Evolutionary conservation across 495 filamentous ascomycete genomes (phyloP), one percentile per base, ranked within the genome.

Genomic region (Chlorociboria aeruginascens): DNA sequence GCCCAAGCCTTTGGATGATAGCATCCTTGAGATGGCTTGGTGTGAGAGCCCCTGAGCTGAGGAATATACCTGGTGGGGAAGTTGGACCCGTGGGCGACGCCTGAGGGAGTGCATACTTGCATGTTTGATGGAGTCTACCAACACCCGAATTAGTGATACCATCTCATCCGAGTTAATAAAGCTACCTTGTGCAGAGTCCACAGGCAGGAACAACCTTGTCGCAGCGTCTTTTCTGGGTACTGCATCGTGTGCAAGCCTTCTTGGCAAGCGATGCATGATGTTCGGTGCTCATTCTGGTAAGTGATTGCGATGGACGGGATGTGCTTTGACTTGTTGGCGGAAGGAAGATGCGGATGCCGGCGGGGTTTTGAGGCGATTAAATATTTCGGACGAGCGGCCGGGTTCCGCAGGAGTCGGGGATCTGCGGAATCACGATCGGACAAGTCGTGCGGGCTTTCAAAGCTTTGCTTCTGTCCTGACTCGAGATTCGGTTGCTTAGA

Each of bases 231-330:
- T 51, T 51, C 49, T 51, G 49, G 42, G 37, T 41, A 34, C 42
- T 51, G 43, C 49, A 51, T 51, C 49, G 41, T 45, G 34, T 45
- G 42, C 49, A 51, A 41, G 49, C 49, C 40, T 51, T 51, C 33
- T 34, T 40, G 12, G 49, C 41, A 45, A 46, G 20, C 34, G 40
- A 40, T 46, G 17, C 43, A 41, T n/a, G 41, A 17, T 16, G 49
- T 40, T 51, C 33, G 25, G 32, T 32, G 32, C 49, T 51, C 49
- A 51, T 51, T 44, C 40, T 45, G 28, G 41, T 42, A 42, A 43
- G 16, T 43, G 20, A 49, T n/a, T 48, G 17, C 6, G 32, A 9
- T 48, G 25, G 35, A 47, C 38, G 44, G 44, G 28, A 28, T 46
- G 17, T 32, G 16, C 40, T 46, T 38, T 46, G 44, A 32, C 35